These are phyloP conservation scores for Massarina eburnea DNA, from an alignment of 2,329 filamentous ascomycete species.

Conservation along the genomic window DNA sequence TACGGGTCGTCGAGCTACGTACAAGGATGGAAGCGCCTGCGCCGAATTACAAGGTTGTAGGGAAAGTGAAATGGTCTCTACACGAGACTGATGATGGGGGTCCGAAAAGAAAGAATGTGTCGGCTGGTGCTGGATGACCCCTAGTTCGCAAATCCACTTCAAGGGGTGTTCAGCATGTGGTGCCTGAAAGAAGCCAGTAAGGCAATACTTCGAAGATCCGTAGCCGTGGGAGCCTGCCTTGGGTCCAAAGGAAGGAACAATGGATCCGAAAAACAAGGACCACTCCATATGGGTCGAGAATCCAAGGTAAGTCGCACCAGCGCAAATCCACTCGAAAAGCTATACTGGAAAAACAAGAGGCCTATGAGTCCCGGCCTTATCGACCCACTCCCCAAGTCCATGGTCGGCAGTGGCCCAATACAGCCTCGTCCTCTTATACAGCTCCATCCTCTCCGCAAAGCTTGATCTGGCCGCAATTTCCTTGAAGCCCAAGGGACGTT, in stretches of 20 bases:
- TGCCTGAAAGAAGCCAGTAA: no score
- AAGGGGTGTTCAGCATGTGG: no score
- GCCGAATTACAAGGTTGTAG: slow-evolving; percentile 2
- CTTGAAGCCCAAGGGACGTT: slow-evolving; percentile 33
- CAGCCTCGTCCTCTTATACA: slow-evolving; percentile 36
- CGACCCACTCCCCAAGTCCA: slow-evolving; percentile 34
- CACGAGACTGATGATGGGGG: no score
- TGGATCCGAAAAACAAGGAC: no score
- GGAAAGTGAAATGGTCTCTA: not conserved
- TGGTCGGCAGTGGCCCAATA: slow-evolving; percentile 42
- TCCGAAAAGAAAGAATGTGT: not conserved
- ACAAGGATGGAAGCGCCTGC: slow-evolving; percentile 1
- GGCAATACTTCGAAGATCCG: no score
- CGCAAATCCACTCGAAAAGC: not conserved
- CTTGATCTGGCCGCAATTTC: slow-evolving; percentile 30
- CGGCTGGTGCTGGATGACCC: no score
- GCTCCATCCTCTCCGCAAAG: slow-evolving; percentile 29
- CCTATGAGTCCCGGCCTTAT: slow-evolving; percentile 5
- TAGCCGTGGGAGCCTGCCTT: no score
- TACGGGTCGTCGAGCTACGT: not conserved
- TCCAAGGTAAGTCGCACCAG: not conserved
- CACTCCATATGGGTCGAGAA: not conserved
- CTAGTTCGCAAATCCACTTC: not conserved
- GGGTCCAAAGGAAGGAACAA: no score
- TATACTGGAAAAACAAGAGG: not conserved